A percentile compares a stretch with the other conserved stretches of the same genome.
These are phyloP conservation scores for Gryganskiella cystojenkinii DNA, from an alignment of 192 early-diverging fungal genomes.

Conservation along the genomic window DNA sequence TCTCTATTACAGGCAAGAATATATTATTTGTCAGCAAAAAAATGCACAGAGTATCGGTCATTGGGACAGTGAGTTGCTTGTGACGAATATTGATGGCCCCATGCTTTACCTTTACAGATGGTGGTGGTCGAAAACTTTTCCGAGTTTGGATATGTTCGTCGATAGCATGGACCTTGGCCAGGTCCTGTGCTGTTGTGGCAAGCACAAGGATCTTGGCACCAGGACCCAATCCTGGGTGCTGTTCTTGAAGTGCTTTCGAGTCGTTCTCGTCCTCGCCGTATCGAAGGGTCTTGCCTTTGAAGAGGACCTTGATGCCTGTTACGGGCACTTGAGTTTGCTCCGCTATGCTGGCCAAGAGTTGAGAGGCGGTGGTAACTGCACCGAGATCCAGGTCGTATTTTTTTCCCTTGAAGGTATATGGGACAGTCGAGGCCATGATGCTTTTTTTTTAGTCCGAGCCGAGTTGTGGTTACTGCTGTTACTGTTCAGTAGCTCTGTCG, in stretches of 20 bases:
- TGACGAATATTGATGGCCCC: not conserved
- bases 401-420: conserved; percentile 39
- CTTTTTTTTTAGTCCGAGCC: not conserved
- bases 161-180: conserved; percentile 43
- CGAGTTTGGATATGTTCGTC: conserved; percentile 33
- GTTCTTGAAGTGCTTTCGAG: conserved; percentile 3
- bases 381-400: conserved; percentile 10
- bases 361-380: not conserved
- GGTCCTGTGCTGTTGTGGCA: conserved; percentile 36
- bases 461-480: too few relatives aligned
- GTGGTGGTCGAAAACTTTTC: conserved; percentile 25
- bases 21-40: not conserved
- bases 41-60: not conserved
- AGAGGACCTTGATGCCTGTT: conserved; percentile 30
- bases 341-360: conserved; percentile 18
- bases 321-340: conserved; percentile 20
- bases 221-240: conserved; percentile 9
- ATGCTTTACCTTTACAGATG: conserved; percentile 28
- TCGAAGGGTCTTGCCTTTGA: conserved; percentile 31
- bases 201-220: conserved; percentile 41
- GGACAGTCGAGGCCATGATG: conserved; percentile 18
- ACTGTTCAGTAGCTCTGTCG: too few relatives aligned
- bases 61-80: not conserved
- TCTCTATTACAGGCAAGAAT: not conserved
- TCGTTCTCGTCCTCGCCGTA: not conserved